These are phyloP conservation scores for Alternaria ventricosa DNA, from an alignment of 2,329 filamentous ascomycete species.

Conservation along the genomic window DNA sequence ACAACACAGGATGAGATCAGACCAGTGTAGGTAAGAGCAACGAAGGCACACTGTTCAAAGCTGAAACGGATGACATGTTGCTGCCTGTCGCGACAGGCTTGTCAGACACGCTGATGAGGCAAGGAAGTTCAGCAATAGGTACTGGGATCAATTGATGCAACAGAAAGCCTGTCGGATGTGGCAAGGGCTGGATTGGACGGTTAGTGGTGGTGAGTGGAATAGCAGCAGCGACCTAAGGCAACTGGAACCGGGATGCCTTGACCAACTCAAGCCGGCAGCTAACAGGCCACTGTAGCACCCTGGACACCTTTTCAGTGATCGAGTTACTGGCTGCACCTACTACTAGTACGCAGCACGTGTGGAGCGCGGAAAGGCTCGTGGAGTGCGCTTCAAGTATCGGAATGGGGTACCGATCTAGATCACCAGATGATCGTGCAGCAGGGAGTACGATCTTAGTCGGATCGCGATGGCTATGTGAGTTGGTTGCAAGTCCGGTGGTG, in stretches of 20 bases:
- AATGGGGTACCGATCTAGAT: not conserved
- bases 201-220: slow-evolving; percentile 8
- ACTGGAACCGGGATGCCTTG: slow-evolving; percentile 17
- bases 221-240: slow-evolving; percentile 16
- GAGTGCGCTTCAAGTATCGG: not conserved
- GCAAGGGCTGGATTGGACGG: slow-evolving; percentile 16
- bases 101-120: slow-evolving; percentile 13
- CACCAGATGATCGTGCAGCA: slow-evolving; percentile 7
- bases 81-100: slow-evolving; percentile 20
- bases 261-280: slow-evolving; percentile 1
- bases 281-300: not conserved
- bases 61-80: slow-evolving; percentile 23
- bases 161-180: slow-evolving; percentile 12
- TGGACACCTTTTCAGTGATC: not conserved
- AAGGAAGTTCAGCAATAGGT: slow-evolving; percentile 8
- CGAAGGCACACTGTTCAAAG: slow-evolving; percentile 11
- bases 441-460: not conserved
- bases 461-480: not conserved
- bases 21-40: slow-evolving; percentile 6
- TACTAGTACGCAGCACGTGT: slow-evolving; percentile 1
- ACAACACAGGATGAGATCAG: slow-evolving; percentile 12
- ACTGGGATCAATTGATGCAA: slow-evolving; percentile 17
- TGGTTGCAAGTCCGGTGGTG: not conserved
- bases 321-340: not conserved
- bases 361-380: not conserved